phyloP scores from a whole-genome alignment of 225 moss, liverwort and hornwort genomes.

The Neckera pumila region DNA sequence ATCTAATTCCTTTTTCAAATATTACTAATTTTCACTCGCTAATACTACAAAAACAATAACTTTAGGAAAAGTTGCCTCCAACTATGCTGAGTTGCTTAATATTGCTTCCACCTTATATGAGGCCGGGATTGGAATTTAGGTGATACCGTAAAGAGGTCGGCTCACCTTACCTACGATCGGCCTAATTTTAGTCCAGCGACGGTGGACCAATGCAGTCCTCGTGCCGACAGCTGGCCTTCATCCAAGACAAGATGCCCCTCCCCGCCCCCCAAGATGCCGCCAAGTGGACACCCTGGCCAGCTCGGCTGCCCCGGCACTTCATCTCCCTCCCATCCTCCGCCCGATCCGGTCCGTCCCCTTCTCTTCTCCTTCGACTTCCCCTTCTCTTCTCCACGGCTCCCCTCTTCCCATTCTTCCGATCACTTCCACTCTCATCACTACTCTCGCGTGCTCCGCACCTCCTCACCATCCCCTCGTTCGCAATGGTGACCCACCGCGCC shows the following conservation, averaged over 20 bases:
- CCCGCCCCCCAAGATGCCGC: background rate
- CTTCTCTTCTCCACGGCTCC: too few species aligned
- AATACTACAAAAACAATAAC: too few species aligned
- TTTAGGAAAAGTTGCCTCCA: too few species aligned
- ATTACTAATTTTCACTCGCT: too few species aligned
- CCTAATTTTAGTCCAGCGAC: background rate
- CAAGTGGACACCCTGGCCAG: background rate
- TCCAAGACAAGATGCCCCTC: background rate
- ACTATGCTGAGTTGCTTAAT: too few species aligned
- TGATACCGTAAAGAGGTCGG: background rate
- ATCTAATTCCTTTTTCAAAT: too few species aligned
- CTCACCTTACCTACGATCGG: background rate
- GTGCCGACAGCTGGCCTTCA: background rate
- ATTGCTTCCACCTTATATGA: too few species aligned
- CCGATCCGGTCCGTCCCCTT: background rate
- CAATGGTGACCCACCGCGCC: constrained; percentile 20
- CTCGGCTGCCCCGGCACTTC: background rate
- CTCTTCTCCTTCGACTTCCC: too few species aligned
- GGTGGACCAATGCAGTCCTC: background rate
- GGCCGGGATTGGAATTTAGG: too few species aligned
- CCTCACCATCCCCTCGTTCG: background rate
- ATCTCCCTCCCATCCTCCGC: background rate
- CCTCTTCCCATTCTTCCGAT: background rate
- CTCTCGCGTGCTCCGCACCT: background rate
- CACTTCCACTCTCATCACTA: background rate